These are phyloP conservation scores for Saccharomycopsis synnaedendra DNA, from an alignment of 805 yeast genomes.

Conservation along the genomic window DNA sequence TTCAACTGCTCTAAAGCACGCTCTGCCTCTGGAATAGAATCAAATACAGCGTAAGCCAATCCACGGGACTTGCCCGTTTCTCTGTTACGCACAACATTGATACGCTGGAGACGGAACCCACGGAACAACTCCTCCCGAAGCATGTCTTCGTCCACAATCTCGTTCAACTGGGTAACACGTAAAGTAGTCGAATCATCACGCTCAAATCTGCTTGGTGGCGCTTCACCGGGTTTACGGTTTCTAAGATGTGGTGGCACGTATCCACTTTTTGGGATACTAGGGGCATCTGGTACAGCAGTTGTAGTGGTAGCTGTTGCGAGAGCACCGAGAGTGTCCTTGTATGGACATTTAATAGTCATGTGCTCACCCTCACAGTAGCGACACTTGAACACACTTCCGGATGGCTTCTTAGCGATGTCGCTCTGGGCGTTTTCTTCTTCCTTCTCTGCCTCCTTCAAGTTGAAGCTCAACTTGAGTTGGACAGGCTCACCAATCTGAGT, in stretches of 20 bases:
- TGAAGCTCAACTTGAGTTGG: conserved; percentile 57
- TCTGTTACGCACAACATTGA: conserved; percentile 77
- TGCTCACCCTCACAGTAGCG: conserved; percentile 92
- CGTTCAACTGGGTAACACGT: conserved; percentile 85
- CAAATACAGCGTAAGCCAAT: conserved; percentile 84
- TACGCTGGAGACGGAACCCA: conserved; percentile 49
- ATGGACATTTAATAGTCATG: conserved; percentile 92
- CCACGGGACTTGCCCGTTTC: conserved; percentile 94
- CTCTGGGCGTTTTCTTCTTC: conserved; percentile 48
- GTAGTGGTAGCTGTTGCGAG: conserved; percentile 16
- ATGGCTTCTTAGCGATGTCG: conserved; percentile 34
- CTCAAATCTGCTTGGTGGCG: conserved; percentile 23
- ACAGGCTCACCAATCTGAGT: conserved; percentile 85
- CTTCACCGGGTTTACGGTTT: conserved; percentile 30
- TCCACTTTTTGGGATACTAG: conserved; percentile 24
- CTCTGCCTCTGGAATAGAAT: conserved; percentile 58
- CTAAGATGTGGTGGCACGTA: conserved; percentile 37
- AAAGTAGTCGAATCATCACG: conserved; percentile 66
- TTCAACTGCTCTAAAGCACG: conserved; percentile 63
- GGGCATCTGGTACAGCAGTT: conserved; percentile 24
- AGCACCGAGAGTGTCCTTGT: conserved; percentile 64
- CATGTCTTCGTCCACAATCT: conserved; percentile 71
- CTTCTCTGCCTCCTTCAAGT: conserved; percentile 71
- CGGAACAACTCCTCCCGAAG: conserved; percentile 61
- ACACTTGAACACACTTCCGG: conserved; percentile 49